Evolutionary conservation across 768 basidiomycete species (phyloP).

Genomic region (Amanita pseudoporphyria): DNA sequence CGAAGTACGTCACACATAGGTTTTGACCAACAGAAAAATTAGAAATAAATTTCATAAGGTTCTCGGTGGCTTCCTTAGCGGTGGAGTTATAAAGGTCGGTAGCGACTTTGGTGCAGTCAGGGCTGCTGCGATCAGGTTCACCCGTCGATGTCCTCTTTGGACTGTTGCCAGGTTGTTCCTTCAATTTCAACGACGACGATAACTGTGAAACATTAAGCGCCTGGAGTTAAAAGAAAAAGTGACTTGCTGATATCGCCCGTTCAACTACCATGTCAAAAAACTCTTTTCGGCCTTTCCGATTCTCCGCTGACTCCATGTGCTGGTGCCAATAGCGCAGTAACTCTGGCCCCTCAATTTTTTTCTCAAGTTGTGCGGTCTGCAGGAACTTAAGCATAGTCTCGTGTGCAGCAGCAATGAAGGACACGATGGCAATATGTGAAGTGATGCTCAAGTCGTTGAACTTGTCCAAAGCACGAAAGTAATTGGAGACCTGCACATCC

Average conservation of each 20-base stretch:
- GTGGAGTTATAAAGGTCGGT: background rate
- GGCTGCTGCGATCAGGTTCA: background rate
- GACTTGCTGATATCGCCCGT: background rate
- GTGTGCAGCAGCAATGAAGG: constrained; percentile 8
- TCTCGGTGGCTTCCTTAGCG: background rate
- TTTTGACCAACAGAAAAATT: background rate
- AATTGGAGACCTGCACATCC: constrained; percentile 7
- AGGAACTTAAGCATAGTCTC: constrained; percentile 2
- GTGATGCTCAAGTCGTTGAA: constrained; percentile 6
- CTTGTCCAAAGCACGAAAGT: constrained; percentile 4
- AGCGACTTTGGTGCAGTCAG: background rate
- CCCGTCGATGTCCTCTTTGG: background rate
- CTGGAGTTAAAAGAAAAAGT: background rate
- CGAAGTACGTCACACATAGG: constrained; percentile 11
- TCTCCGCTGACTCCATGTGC: constrained; percentile 1
- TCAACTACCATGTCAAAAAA: background rate
- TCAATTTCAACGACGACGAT: background rate
- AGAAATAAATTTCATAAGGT: background rate
- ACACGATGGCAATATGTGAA: background rate
- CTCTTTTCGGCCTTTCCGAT: background rate
- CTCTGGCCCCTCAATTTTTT: background rate
- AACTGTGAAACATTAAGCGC: background rate
- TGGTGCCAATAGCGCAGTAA: constrained; percentile 2
- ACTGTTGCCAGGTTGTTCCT: background rate
- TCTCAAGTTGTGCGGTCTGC: background rate